Evolutionary conservation across 345 rosid species (phyloP), one percentile per base, ranked within the genome.

Genomic region (thale cress (Arabidopsis thaliana)): DNA sequence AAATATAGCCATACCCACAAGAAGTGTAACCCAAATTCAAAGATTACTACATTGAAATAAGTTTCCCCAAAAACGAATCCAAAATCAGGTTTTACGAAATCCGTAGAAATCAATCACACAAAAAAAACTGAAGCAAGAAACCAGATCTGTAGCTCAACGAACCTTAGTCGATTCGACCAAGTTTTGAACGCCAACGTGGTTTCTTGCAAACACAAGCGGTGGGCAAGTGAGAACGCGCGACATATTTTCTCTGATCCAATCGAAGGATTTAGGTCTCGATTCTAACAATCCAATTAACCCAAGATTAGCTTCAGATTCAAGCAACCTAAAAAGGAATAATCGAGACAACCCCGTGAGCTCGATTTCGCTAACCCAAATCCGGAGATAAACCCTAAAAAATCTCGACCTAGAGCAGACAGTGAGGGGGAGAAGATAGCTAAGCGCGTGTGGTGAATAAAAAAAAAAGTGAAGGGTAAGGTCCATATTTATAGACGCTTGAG

Each of bases 91-190:
- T 42, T 34, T 2, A 9, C 6, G 5, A 25, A 25, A 60, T 6
- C 8, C 45, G n/a, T 6, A 13, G 9, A 2, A 9, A 11, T 53
- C 36, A 52, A 74, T 63, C 3, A 30, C 6, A 36, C 36, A 14
- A 3, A 20, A 38, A n/a, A 3, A 28, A 49, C 9, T 4, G 13
- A 75, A 62, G 38, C 72, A 65, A 36, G 69, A 58, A 65, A 71
- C 72, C 67, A 78, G 25, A 63, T 55, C 63, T 78, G 51, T 24
- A 62, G 84, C 79, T 81, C 79, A 83, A 86, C 96, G 61, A 87
- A 90, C 93, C 96, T 90, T 82, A 77, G 81, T 80, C 72, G 86
- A 81, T 41, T 82, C 74, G 76, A 79, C 83, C 86, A 80, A 81
- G 79, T 82, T 73, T 64, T 78, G 80, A 69, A 71, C 76, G 65